Percentiles rank a stretch among this genome's conserved stretches.
These are phyloP conservation scores for Boletales sp. DNA, from an alignment of 768 basidiomycete species.

Conservation along the genomic window DNA sequence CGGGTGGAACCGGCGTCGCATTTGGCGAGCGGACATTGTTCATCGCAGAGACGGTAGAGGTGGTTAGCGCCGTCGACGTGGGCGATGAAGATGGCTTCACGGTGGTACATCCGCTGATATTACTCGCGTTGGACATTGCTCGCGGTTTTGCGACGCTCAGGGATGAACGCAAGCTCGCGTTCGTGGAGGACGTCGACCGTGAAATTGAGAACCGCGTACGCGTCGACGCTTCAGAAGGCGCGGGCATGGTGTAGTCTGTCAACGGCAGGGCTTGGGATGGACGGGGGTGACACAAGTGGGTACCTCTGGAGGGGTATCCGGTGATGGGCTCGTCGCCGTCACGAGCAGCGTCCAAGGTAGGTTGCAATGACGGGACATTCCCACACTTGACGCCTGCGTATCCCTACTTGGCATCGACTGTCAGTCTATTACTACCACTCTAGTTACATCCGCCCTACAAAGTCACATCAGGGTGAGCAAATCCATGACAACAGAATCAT, in stretches of 20 bases:
- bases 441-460: too few species aligned
- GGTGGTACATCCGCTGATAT: conserved; percentile 48
- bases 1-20: conserved; percentile 43
- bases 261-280: neutral
- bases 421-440: too few species aligned
- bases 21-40: conserved; percentile 42
- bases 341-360: conserved; percentile 16
- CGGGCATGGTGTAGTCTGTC: conserved; percentile 20
- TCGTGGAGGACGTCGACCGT: conserved; percentile 32
- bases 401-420: neutral
- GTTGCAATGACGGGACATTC: conserved; percentile 12
- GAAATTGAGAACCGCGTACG: conserved; percentile 39
- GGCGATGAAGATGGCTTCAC: conserved; percentile 35
- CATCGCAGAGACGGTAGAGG: conserved; percentile 22
- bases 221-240: conserved; percentile 53
- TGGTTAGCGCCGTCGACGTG: conserved; percentile 24
- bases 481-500: too few species aligned
- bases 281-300: conserved; percentile 4
- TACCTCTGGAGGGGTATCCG: conserved; percentile 14
- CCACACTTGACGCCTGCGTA: conserved; percentile 7
- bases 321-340: conserved; percentile 14
- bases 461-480: too few species aligned
- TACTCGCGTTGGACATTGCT: conserved; percentile 48
- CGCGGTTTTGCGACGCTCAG: conserved; percentile 48
- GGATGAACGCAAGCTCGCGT: conserved; percentile 37